These are phyloP conservation scores for Chrysoporthe austroafricana DNA, from an alignment of 2,329 filamentous ascomycete genomes.

Conservation along the genomic window DNA sequence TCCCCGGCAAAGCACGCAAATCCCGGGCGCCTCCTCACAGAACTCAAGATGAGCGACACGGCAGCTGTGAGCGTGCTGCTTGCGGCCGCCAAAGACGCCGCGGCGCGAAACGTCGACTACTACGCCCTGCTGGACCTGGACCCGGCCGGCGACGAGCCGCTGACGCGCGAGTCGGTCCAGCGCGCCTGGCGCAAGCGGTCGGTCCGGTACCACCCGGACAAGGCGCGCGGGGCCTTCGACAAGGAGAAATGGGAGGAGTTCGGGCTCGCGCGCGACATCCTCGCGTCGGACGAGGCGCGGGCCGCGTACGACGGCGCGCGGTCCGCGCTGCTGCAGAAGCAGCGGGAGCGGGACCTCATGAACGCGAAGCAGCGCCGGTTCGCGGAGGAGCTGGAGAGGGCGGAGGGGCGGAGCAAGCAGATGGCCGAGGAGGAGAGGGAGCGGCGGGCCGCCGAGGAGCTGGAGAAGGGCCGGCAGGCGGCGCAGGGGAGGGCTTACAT, in stretches of 20 bases:
- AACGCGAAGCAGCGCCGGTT: slow-evolving; percentile 74
- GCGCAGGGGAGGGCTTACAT: slow-evolving; percentile 38
- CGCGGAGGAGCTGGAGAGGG: slow-evolving; percentile 82
- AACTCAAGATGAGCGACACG: slow-evolving; percentile 24
- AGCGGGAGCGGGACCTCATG: slow-evolving; percentile 73
- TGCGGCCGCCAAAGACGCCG: slow-evolving; percentile 60
- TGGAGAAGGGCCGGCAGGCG: slow-evolving; percentile 39
- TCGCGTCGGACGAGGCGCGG: slow-evolving; percentile 72
- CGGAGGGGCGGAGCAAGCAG: slow-evolving; percentile 70
- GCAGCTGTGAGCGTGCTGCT: slow-evolving; percentile 50
- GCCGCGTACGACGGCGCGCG: slow-evolving; percentile 78
- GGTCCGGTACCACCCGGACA: slow-evolving; percentile 93
- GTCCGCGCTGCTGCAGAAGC: slow-evolving; percentile 70
- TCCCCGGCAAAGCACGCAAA: background rate
- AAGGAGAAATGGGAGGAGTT: slow-evolving; percentile 83
- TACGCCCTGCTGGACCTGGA: slow-evolving; percentile 76
- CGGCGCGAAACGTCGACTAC: slow-evolving; percentile 69
- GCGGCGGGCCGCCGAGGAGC: slow-evolving; percentile 33
- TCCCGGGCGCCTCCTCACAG: background rate
- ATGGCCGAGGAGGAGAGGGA: slow-evolving; percentile 47
- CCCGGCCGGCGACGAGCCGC: slow-evolving; percentile 52
- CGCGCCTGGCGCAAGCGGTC: slow-evolving; percentile 84
- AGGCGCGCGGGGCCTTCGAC: slow-evolving; percentile 75
- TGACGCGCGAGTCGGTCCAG: slow-evolving; percentile 64
- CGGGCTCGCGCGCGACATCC: slow-evolving; percentile 83